These are phyloP conservation scores for Plantago lanceolata DNA, from an alignment of 305 asterid genomes.

Conservation along the genomic window DNA sequence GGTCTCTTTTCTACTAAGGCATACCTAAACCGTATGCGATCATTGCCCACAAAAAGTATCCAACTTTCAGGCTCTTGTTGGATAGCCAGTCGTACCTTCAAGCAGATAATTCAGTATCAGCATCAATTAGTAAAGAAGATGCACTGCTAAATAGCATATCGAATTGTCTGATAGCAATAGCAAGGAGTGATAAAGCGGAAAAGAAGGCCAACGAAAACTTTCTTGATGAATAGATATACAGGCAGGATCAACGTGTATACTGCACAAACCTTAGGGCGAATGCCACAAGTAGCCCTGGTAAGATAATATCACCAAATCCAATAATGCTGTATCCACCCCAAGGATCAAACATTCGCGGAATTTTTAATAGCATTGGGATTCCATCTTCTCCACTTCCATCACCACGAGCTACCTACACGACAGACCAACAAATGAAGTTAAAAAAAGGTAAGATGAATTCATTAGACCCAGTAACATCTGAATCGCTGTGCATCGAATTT, in stretches of 20 bases:
- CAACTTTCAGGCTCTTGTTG: conserved; percentile 60
- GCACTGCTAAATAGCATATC: neutral
- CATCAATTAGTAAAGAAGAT: conserved; percentile 1
- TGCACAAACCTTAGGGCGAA: conserved; percentile 68
- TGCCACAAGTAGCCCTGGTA: conserved; percentile 84
- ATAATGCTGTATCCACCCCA: conserved; percentile 98
- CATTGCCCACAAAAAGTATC: conserved; percentile 93
- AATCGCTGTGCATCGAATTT: conserved; percentile 4
- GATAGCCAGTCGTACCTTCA: conserved; percentile 93
- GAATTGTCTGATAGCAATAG: neutral
- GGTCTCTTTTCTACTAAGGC: neutral
- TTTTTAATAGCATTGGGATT: conserved; percentile 92
- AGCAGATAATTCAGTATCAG: conserved; percentile 9
- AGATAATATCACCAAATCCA: conserved; percentile 95
- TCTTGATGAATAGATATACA: neutral
- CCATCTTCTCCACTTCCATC: conserved; percentile 98
- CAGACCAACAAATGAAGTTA: conserved; percentile 14
- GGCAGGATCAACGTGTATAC: conserved; percentile 1
- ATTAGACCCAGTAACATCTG: conserved; percentile 1
- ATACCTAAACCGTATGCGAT: conserved; percentile 89
- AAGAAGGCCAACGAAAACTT: neutral
- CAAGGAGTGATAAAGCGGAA: neutral
- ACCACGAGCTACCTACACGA: conserved; percentile 83
- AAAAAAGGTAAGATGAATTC: neutral
- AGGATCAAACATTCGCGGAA: conserved; percentile 93